These are phyloP conservation scores for Silene latifolia DNA, from an alignment of 148 eudicot species.

Conservation along the genomic window DNA sequence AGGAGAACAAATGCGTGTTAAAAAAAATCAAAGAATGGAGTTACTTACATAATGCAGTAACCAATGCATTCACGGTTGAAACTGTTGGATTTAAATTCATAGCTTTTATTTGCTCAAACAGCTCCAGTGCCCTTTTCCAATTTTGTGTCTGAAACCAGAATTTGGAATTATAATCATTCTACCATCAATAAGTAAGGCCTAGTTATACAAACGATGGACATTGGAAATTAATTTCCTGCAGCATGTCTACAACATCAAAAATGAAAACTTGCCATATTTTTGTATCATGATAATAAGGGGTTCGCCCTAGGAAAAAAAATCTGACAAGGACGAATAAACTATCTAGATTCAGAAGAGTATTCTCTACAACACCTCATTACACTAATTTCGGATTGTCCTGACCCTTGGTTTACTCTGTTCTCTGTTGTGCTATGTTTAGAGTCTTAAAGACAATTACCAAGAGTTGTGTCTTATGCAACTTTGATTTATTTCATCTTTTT, in stretches of 20 bases:
- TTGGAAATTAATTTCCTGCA: not conserved
- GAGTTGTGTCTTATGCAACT: not conserved
- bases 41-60: constrained; percentile 86
- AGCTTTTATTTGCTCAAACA: constrained; percentile 65
- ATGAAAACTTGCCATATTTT: not conserved
- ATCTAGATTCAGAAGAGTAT: not conserved
- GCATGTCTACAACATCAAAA: constrained; percentile 9
- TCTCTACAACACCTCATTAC: not conserved
- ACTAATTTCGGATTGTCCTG: not conserved
- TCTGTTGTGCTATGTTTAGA: not conserved
- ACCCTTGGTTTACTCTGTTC: not conserved
- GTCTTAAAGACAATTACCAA: not conserved
- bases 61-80: constrained; percentile 81
- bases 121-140: constrained; percentile 85
- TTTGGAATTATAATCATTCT: constrained; percentile 19
- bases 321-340: not conserved
- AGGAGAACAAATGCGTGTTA: not conserved
- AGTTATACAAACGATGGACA: not conserved
- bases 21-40: constrained; percentile 7
- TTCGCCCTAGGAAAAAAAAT: not conserved
- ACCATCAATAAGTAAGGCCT: constrained; percentile 10
- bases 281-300: not conserved
- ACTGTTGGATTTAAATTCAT: constrained; percentile 71
- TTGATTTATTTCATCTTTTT: not conserved
- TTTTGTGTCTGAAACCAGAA: constrained; percentile 58